Percentiles rank a stretch among this genome's conserved stretches.
Conservation (phyloP, 228 moss, liverwort and hornwort genomes). For the Sphagnum fallax region DNA sequence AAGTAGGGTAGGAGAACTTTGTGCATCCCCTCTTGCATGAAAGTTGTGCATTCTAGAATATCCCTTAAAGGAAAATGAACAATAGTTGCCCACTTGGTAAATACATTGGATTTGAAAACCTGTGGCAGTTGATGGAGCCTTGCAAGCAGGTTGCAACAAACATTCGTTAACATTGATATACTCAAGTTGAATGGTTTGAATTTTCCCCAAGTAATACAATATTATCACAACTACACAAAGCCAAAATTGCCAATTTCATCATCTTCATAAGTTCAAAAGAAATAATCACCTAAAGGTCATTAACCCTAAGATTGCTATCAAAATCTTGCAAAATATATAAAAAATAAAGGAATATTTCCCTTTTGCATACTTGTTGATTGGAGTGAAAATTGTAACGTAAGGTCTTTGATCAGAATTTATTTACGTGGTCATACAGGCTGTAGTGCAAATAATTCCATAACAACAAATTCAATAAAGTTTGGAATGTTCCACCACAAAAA, state of each 20-base stretch:
- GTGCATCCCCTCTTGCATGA: conserved; percentile 85
- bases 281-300: neutral
- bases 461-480: conserved; percentile 70
- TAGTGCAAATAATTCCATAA: conserved; percentile 78
- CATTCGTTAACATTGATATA: conserved; percentile 87
- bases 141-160: conserved; percentile 75
- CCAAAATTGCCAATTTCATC: conserved; percentile 7
- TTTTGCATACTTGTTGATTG: conserved; percentile 63
- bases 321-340: neutral
- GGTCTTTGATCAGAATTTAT: conserved; percentile 81
- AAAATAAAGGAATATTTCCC: neutral
- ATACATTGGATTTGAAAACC: conserved; percentile 87
- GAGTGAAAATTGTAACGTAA: conserved; percentile 66
- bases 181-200: conserved; percentile 82
- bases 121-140: conserved; percentile 71
- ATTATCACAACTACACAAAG: conserved; percentile 64
- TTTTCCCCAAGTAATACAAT: conserved; percentile 78
- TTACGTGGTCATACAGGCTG: conserved; percentile 80
- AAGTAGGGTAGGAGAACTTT: conserved; percentile 78
- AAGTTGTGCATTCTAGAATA: conserved; percentile 83
- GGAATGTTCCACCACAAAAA: conserved; percentile 22
- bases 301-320: neutral
- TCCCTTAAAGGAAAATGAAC: conserved; percentile 79
- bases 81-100: conserved; percentile 83
- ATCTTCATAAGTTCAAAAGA: neutral